Percentiles rank a stretch among this genome's conserved stretches.
Evolutionary conservation across 2,329 filamentous ascomycete genomes (phyloP).

Genomic region (Corinectria fuckeliana): DNA sequence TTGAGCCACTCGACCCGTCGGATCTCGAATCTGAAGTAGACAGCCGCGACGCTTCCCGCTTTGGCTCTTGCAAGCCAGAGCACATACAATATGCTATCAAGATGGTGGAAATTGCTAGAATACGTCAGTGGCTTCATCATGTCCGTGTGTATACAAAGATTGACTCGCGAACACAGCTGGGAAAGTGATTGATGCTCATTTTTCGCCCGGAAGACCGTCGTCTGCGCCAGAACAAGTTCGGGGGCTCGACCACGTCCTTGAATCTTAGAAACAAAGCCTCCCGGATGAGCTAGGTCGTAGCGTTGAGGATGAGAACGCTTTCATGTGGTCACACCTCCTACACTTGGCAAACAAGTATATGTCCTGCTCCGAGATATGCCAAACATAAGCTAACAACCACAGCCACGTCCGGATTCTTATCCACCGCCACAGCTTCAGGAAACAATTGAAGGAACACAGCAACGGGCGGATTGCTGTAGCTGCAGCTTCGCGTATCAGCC

Average conservation of each 20-base stretch:
- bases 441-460: constrained; percentile 33
- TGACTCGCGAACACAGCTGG: constrained; percentile 36
- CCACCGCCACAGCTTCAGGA: constrained; percentile 44
- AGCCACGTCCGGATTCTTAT: constrained; percentile 47
- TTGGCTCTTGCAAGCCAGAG: constrained; percentile 42
- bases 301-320: constrained; percentile 43
- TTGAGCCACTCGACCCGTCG: constrained; percentile 41
- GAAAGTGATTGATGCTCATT: constrained; percentile 45
- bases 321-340: constrained; percentile 46
- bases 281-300: constrained; percentile 40
- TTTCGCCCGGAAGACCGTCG: constrained; percentile 42
- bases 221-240: constrained; percentile 38
- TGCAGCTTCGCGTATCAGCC: constrained; percentile 45
- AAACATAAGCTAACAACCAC: background rate
- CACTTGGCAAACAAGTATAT: constrained; percentile 47
- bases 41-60: constrained; percentile 27
- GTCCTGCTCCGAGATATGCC: rapidly evolving
- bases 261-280: constrained; percentile 44
- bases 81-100: constrained; percentile 46
- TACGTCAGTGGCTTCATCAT: constrained; percentile 35
- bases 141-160: background rate
- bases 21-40: constrained; percentile 43
- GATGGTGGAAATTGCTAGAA: constrained; percentile 46
- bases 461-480: constrained; percentile 40
- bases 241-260: constrained; percentile 39